Conservation (phyloP, 306 rosid species). For the Malus domestica region DNA sequence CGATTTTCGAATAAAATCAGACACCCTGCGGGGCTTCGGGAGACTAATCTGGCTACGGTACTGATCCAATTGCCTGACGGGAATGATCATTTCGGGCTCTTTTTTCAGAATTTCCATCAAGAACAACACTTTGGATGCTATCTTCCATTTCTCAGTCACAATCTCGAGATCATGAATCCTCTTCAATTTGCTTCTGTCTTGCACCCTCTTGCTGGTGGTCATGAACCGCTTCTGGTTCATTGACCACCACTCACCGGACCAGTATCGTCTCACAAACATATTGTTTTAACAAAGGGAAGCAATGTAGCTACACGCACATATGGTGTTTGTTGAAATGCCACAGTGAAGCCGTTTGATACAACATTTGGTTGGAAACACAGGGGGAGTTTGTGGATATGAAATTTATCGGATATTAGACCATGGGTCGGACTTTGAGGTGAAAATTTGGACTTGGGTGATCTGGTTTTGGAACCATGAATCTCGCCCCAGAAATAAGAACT, state of each 20-base stretch:
- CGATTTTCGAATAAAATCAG: slow-evolving; percentile 61
- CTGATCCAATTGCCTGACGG: slow-evolving; percentile 50
- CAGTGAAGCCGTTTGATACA: neutral
- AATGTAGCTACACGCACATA: neutral
- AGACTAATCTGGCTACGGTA: slow-evolving; percentile 56
- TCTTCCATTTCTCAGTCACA: slow-evolving; percentile 71
- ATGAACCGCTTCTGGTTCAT: slow-evolving; percentile 29
- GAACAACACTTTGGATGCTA: slow-evolving; percentile 41
- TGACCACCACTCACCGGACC: slow-evolving; percentile 3
- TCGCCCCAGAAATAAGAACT: neutral
- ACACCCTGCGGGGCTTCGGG: slow-evolving; percentile 63
- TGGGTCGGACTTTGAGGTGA: neutral
- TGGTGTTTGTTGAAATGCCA: neutral
- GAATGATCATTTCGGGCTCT: slow-evolving; percentile 65
- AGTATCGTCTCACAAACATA: neutral
- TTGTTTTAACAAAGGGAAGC: neutral
- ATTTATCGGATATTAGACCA: neutral
- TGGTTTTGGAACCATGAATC: neutral
- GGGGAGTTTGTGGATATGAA: neutral
- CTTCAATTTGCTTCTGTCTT: slow-evolving; percentile 51
- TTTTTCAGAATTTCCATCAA: slow-evolving; percentile 57
- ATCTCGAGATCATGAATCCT: slow-evolving; percentile 63
- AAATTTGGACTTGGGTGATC: neutral
- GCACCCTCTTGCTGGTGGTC: slow-evolving; percentile 50
- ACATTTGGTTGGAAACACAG: neutral